Conservation (phyloP, 768 basidiomycete species). For the Grammothele lineata region DNA sequence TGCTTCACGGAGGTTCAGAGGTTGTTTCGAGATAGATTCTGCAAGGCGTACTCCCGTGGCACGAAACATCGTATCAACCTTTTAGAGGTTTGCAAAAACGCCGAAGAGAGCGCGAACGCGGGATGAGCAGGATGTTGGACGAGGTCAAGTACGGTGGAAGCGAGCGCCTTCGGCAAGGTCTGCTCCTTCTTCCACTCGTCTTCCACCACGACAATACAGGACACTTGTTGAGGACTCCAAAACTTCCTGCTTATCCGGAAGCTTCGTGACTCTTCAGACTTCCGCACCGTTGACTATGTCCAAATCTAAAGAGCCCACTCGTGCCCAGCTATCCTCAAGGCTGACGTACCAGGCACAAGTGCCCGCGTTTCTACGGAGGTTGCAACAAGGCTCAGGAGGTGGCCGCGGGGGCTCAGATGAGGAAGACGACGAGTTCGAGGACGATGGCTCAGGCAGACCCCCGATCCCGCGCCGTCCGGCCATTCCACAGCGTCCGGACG, state of each 20-base stretch:
- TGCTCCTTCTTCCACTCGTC: no score
- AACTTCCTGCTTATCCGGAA: no score
- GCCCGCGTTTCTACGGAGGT: constrained; percentile 61
- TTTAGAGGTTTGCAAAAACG: no score
- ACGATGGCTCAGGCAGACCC: constrained; percentile 63
- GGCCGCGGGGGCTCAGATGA: constrained; percentile 30
- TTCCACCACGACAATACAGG: no score
- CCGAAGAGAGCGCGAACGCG: no score
- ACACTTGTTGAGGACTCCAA: no score
- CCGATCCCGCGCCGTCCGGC: constrained; percentile 74
- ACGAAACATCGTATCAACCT: constrained; percentile 28
- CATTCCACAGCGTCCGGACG: constrained; percentile 63
- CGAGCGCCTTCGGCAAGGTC: no score
- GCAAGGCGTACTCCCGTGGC: constrained; percentile 44
- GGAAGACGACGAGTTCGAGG: constrained; percentile 50
- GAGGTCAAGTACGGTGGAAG: no score
- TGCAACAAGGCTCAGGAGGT: constrained; percentile 62
- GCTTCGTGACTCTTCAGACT: neutral
- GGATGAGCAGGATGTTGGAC: no score
- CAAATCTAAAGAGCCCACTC: constrained; percentile 58
- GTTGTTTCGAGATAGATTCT: constrained; percentile 50
- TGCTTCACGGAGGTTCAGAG: constrained; percentile 56
- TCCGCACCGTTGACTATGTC: no score
- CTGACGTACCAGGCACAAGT: constrained; percentile 58
- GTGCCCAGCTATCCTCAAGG: constrained; percentile 67